phyloP scores from a whole-genome alignment of 2,329 filamentous ascomycete species.

The Fusarium succisae region DNA sequence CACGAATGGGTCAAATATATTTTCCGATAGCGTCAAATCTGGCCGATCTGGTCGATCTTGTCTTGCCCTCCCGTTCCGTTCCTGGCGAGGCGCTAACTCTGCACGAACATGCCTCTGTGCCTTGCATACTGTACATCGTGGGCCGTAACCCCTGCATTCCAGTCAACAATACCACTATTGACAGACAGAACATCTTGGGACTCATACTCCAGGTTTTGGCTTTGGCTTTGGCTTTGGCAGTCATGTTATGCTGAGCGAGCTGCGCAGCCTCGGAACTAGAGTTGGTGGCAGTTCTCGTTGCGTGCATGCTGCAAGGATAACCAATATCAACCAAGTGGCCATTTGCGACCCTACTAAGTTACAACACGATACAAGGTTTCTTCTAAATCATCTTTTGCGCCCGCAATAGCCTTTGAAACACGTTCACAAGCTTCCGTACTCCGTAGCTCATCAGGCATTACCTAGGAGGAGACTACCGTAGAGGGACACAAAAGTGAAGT shows the following conservation, averaged over 20 bases:
- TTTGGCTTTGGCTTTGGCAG: neutral
- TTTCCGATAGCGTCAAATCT: neutral
- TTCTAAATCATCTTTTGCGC: neutral
- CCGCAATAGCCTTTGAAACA: neutral
- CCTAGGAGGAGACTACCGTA: too few relatives aligned
- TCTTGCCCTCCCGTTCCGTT: constrained; percentile 14
- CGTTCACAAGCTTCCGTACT: neutral
- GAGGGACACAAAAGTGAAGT: neutral
- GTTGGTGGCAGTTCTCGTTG: neutral
- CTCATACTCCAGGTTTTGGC: neutral
- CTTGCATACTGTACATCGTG: neutral
- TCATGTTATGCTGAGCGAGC: neutral
- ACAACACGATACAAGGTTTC: neutral
- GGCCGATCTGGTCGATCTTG: constrained; percentile 7
- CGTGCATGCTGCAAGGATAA: neutral
- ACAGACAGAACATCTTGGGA: neutral
- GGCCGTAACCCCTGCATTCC: constrained; percentile 6
- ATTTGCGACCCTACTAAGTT: neutral
- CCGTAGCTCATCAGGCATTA: neutral
- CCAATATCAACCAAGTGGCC: neutral
- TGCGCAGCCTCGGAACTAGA: neutral
- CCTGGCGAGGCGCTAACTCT: constrained; percentile 12
- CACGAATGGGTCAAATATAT: neutral
- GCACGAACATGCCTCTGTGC: constrained; percentile 1
- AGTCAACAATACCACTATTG: neutral